These are phyloP conservation scores for Bassia scoparia DNA, from an alignment of 148 eudicot species.

Conservation along the genomic window DNA sequence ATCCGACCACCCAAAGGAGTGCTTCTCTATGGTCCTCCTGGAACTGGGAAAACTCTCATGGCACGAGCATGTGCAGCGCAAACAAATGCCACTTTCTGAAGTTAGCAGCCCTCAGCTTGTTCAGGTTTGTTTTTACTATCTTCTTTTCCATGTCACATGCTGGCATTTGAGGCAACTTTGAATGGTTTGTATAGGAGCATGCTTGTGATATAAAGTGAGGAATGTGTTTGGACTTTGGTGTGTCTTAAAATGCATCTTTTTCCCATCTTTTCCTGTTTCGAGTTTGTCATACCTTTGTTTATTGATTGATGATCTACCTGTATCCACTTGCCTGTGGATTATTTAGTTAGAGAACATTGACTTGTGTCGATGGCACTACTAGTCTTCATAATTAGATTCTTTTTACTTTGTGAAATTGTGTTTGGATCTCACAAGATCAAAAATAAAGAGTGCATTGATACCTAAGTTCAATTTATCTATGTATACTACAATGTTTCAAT, in stretches of 20 bases:
- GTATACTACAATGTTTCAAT: not conserved
- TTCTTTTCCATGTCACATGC: not conserved
- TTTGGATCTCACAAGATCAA: not conserved
- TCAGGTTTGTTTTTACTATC: slow-evolving; percentile 46
- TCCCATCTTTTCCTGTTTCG: not conserved
- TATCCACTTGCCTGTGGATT: not conserved
- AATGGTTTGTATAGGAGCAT: not conserved
- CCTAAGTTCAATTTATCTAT: not conserved
- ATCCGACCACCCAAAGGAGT: slow-evolving; percentile 97
- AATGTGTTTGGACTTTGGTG: too few relatives aligned
- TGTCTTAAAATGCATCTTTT: not conserved
- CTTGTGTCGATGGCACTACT: not conserved
- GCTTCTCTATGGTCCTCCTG: slow-evolving; percentile 95
- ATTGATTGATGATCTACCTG: not conserved
- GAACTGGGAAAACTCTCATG: slow-evolving; percentile 95
- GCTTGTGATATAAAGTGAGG: not conserved
- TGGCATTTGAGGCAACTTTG: not conserved
- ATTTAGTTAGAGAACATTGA: not conserved
- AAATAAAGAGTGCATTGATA: not conserved
- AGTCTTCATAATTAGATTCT: not conserved
- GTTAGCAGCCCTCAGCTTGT: slow-evolving; percentile 97
- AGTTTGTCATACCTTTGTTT: not conserved
- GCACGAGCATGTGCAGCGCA: slow-evolving; percentile 99
- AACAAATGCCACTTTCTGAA: slow-evolving; percentile 95
- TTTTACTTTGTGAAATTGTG: not conserved